Evolutionary conservation across 2,329 filamentous ascomycete genomes (phyloP).

Genomic region (Malbranchea zuffiana): DNA sequence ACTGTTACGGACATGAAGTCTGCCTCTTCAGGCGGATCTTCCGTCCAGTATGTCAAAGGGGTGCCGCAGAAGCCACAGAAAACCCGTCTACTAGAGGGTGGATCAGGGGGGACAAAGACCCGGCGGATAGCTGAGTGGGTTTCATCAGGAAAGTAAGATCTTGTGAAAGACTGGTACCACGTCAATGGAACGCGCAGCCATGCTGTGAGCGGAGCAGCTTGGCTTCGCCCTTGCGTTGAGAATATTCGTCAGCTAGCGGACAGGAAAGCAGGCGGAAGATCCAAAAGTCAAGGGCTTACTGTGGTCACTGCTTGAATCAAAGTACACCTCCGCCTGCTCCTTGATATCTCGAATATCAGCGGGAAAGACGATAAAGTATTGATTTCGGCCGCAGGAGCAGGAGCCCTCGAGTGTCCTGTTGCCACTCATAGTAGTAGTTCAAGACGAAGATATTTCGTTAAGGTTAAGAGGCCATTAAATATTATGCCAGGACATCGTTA

Average conservation of each 20-base stretch:
- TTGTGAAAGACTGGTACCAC: slow-evolving; percentile 69
- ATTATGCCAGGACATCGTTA: no score
- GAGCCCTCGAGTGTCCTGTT: slow-evolving; percentile 10
- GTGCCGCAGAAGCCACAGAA: slow-evolving; percentile 93
- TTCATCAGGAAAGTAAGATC: slow-evolving; percentile 70
- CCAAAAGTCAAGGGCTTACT: slow-evolving; percentile 46
- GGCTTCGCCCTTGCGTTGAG: slow-evolving; percentile 43
- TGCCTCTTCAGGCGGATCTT: slow-evolving; percentile 57
- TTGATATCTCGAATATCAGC: slow-evolving; percentile 41
- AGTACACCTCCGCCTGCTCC: slow-evolving; percentile 56
- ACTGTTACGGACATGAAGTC: slow-evolving; percentile 72
- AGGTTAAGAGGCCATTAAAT: no score
- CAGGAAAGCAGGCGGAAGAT: neutral
- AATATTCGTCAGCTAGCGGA: slow-evolving; percentile 5
- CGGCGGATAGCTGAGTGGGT: slow-evolving; percentile 55
- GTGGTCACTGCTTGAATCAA: slow-evolving; percentile 58
- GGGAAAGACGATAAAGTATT: slow-evolving; percentile 65
- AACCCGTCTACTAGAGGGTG: slow-evolving; percentile 53
- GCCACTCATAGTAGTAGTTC: slow-evolving; percentile 14
- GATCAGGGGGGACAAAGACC: slow-evolving; percentile 51
- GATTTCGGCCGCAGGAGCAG: slow-evolving; percentile 77
- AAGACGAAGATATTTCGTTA: no score
- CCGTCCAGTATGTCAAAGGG: slow-evolving; percentile 72
- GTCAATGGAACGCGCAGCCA: slow-evolving; percentile 72
- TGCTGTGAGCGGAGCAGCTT: slow-evolving; percentile 63